Percentiles rank a stretch among this genome's conserved stretches.
Evolutionary conservation across 805 yeast genomes (phyloP).

Genomic region (Starmerella sp.): DNA sequence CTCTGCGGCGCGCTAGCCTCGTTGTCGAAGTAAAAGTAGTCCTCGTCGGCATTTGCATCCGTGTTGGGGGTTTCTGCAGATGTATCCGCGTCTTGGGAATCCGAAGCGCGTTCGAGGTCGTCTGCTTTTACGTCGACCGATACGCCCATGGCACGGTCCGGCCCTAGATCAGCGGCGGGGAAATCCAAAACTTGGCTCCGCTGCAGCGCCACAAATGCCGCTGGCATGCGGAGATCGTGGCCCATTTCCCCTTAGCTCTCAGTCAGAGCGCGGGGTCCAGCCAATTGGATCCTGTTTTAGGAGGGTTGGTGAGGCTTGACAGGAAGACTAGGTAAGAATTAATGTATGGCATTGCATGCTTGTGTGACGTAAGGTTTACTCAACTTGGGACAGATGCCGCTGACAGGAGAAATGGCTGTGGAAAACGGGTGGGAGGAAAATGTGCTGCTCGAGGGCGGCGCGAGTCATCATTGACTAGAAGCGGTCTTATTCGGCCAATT

Average conservation of each 20-base stretch:
- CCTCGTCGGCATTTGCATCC: neutral
- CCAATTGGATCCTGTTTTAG: neutral
- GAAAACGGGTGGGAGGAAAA: too few relatives aligned
- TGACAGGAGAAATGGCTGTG: neutral
- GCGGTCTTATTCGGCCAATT: too few relatives aligned
- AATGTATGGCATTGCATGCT: neutral
- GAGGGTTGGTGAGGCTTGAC: neutral
- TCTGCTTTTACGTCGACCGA: neutral
- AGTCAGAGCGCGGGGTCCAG: neutral
- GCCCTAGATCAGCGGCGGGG: neutral
- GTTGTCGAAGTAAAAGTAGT: conserved; percentile 8
- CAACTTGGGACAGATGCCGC: neutral
- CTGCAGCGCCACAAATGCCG: conserved; percentile 24
- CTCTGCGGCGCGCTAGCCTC: neutral
- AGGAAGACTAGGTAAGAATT: neutral
- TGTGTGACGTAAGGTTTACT: conserved; percentile 3
- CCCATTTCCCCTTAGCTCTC: conserved; percentile 14
- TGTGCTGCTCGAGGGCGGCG: too few relatives aligned
- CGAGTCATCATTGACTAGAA: too few relatives aligned
- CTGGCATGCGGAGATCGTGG: conserved; percentile 23
- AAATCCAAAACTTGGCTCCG: conserved; percentile 5
- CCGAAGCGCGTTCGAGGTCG: neutral
- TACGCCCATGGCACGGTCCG: neutral
- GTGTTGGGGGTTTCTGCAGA: neutral
- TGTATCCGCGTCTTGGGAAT: neutral